phyloP scores from a whole-genome alignment of 805 yeast species.

The Citeromyces nyonsensis region DNA sequence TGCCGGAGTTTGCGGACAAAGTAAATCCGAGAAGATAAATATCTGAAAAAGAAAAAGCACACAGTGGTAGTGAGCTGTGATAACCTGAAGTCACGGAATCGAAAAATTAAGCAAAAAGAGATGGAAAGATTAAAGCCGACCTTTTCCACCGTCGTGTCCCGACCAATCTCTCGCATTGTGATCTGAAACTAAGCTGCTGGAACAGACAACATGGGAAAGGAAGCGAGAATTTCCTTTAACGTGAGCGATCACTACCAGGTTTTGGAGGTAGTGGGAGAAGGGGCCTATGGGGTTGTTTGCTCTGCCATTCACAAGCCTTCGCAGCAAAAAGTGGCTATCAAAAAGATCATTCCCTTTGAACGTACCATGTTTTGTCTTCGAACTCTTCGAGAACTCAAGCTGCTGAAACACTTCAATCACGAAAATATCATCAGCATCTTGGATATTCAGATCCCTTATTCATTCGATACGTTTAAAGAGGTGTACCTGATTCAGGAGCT shows the following conservation, averaged over 20 bases:
- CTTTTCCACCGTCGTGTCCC: slow-evolving; percentile 1
- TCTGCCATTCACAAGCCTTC: slow-evolving; percentile 80
- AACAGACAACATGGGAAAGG: background rate
- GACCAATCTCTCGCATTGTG: background rate
- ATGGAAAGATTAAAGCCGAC: too few relatives aligned
- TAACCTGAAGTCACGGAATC: too few relatives aligned
- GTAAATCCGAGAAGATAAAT: background rate
- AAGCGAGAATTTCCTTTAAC: slow-evolving; percentile 38
- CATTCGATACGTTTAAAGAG: slow-evolving; percentile 65
- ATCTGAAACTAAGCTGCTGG: background rate
- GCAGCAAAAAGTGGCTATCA: slow-evolving; percentile 84
- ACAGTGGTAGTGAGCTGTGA: too few relatives aligned
- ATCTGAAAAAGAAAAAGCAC: too few relatives aligned
- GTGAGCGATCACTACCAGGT: slow-evolving; percentile 81
- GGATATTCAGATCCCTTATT: slow-evolving; percentile 77
- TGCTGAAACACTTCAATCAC: slow-evolving; percentile 80
- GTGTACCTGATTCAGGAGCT: slow-evolving; percentile 80
- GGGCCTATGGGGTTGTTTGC: slow-evolving; percentile 92
- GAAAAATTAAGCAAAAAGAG: too few relatives aligned
- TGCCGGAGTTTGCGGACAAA: background rate
- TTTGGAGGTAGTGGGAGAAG: slow-evolving; percentile 79
- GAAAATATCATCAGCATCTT: slow-evolving; percentile 84
- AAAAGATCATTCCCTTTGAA: slow-evolving; percentile 86
- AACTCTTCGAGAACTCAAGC: slow-evolving; percentile 78
- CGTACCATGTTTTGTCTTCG: slow-evolving; percentile 79